Percentiles rank a stretch among this genome's conserved stretches.
Conservation (phyloP, 139 green algal genomes). For the Picochlorum sp. region DNA sequence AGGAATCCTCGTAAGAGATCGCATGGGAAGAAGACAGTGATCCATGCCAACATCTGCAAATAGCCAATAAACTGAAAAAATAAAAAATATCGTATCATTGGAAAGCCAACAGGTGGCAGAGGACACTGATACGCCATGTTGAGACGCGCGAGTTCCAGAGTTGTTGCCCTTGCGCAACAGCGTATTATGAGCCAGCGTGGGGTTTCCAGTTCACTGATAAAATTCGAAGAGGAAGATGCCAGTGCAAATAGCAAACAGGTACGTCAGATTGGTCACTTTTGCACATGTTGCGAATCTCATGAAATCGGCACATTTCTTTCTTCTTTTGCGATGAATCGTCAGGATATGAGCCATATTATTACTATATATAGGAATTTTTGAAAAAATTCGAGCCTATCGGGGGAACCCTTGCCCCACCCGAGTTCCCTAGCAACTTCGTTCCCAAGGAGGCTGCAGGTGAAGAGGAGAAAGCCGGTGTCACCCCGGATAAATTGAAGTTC, state of each 20-base stretch:
- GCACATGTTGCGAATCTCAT: neutral
- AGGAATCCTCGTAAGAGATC: too few relatives aligned
- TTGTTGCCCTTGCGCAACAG: too few relatives aligned
- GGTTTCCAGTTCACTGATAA: neutral
- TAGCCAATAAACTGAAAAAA: too few relatives aligned
- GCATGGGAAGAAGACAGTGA: too few relatives aligned
- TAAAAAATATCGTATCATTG: too few relatives aligned
- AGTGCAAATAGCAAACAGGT: too few relatives aligned
- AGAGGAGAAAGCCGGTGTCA: slow-evolving; percentile 10
- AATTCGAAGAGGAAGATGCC: too few relatives aligned
- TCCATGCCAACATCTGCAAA: too few relatives aligned
- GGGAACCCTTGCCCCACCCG: slow-evolving; percentile 20
- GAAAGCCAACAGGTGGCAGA: neutral
- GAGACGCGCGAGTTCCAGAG: too few relatives aligned
- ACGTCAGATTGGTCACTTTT: neutral
- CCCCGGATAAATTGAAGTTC: slow-evolving; percentile 69
- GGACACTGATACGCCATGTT: too few relatives aligned
- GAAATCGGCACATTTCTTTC: neutral
- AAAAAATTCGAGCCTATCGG: slow-evolving; percentile 28
- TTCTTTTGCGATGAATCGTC: neutral
- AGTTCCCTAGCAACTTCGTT: slow-evolving; percentile 43
- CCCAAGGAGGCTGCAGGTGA: slow-evolving; percentile 3
- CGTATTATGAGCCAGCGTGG: neutral
- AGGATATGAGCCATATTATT: neutral
- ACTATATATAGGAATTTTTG: slow-evolving; percentile 29